These are phyloP conservation scores for Wickerhamomyces alni DNA, from an alignment of 805 yeast genomes.

Conservation along the genomic window DNA sequence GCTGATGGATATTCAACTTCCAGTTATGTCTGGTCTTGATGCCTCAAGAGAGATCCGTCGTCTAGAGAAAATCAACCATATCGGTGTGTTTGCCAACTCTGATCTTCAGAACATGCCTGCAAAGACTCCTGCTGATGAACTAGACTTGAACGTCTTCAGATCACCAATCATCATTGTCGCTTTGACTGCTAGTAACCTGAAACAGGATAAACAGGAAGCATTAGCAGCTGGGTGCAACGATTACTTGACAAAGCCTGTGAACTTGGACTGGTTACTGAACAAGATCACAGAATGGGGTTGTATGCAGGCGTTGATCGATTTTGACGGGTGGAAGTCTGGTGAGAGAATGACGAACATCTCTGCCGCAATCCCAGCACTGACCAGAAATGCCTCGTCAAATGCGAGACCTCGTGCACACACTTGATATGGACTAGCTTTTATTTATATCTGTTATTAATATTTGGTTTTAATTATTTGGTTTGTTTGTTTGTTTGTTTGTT, in stretches of 20 bases:
- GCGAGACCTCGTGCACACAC: no score
- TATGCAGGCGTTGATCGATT: constrained; percentile 95
- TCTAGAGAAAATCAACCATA: constrained; percentile 70
- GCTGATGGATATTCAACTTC: constrained; percentile 95
- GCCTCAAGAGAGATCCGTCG: constrained; percentile 90
- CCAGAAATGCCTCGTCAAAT: constrained; percentile 13
- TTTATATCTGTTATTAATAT: no score
- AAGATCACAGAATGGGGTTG: constrained; percentile 98
- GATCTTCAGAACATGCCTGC: constrained; percentile 19
- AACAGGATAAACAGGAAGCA: constrained; percentile 83
- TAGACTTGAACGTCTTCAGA: constrained; percentile 61
- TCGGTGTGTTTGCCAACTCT: constrained; percentile 42
- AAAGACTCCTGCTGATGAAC: constrained; percentile 39
- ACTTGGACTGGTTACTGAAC: constrained; percentile 86
- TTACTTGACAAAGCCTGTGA: constrained; percentile 92
- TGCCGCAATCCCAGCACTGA: constrained; percentile 22
- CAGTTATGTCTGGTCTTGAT: constrained; percentile 92
- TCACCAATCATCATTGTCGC: constrained; percentile 99
- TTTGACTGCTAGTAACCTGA: constrained; percentile 84
- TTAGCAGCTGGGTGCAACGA: constrained; percentile 97
- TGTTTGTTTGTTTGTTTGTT: no score
- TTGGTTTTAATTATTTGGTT: no score
- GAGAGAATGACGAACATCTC: constrained; percentile 34
- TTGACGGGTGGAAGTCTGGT: constrained; percentile 79
- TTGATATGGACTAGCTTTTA: no score